Evolutionary conservation across 2,329 filamentous ascomycete species (phyloP).

Genomic region (Colletotrichum somersetense): DNA sequence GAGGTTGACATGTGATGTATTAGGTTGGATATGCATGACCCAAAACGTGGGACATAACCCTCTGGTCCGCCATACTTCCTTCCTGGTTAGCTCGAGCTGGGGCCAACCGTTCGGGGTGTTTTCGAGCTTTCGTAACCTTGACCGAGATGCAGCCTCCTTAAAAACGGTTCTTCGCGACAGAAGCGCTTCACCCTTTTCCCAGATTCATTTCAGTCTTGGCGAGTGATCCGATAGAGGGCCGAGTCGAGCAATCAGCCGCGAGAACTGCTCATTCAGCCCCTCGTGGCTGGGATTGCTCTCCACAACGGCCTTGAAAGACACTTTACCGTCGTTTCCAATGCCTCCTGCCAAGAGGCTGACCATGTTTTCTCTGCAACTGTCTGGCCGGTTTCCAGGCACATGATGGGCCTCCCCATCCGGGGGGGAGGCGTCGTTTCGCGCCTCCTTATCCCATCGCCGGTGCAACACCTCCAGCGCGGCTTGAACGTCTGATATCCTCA

Average conservation of each 20-base stretch:
- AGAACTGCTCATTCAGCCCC: neutral
- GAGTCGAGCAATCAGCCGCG: neutral
- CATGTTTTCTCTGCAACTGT: neutral
- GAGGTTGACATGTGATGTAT: neutral
- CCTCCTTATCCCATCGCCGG: neutral
- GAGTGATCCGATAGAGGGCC: neutral
- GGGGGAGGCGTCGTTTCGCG: neutral
- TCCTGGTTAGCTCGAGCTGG: neutral
- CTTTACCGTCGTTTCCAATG: neutral
- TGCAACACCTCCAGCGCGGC: neutral
- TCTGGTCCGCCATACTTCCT: neutral
- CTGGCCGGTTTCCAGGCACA: neutral
- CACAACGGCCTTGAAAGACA: constrained; percentile 8
- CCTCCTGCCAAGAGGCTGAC: constrained; percentile 1
- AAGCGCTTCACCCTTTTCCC: neutral
- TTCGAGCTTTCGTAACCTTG: neutral
- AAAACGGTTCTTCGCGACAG: neutral
- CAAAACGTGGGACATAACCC: neutral
- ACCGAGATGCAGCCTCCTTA: neutral
- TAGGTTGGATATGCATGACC: constrained; percentile 3
- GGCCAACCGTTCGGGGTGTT: neutral
- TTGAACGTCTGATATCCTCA: neutral
- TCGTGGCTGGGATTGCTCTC: constrained; percentile 1
- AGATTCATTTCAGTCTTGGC: neutral
- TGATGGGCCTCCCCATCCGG: neutral